phyloP scores from a whole-genome alignment of 257 asterid species.

The Nyctanthes arbortristis region DNA sequence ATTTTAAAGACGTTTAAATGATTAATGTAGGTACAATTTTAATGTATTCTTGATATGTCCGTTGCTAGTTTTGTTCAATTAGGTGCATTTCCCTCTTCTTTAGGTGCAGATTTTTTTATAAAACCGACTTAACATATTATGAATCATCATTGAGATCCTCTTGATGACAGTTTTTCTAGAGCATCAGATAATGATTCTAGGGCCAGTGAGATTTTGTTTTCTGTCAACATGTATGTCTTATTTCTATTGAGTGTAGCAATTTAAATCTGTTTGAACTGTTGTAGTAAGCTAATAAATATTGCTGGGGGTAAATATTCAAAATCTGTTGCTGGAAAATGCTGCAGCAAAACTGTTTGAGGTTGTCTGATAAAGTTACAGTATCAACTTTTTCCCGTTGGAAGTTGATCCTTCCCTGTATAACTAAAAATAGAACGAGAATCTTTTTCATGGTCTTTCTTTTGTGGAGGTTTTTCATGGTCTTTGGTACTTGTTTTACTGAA shows the following conservation, averaged over 20 bases:
- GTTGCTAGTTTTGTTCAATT: background rate
- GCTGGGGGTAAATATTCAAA: background rate
- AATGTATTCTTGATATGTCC: background rate
- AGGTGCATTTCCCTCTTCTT: too few species aligned
- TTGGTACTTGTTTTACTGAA: background rate
- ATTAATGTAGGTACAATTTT: background rate
- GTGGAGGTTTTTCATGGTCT: background rate
- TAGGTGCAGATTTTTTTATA: too few species aligned
- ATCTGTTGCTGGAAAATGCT: background rate
- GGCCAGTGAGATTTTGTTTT: background rate
- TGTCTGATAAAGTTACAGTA: background rate
- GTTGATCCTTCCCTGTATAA: background rate
- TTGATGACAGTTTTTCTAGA: background rate
- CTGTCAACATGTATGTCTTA: background rate
- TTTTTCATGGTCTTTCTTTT: too few species aligned
- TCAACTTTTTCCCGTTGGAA: background rate
- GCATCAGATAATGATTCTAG: background rate
- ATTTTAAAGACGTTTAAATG: background rate
- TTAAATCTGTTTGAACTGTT: background rate
- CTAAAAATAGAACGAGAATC: background rate
- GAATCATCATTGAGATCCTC: background rate
- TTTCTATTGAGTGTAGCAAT: background rate
- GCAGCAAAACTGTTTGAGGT: background rate
- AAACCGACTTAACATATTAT: too few species aligned
- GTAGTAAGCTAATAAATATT: background rate